Evolutionary conservation across 2,329 filamentous ascomycete genomes (phyloP).

Genomic region (Ascochyta koolunga): DNA sequence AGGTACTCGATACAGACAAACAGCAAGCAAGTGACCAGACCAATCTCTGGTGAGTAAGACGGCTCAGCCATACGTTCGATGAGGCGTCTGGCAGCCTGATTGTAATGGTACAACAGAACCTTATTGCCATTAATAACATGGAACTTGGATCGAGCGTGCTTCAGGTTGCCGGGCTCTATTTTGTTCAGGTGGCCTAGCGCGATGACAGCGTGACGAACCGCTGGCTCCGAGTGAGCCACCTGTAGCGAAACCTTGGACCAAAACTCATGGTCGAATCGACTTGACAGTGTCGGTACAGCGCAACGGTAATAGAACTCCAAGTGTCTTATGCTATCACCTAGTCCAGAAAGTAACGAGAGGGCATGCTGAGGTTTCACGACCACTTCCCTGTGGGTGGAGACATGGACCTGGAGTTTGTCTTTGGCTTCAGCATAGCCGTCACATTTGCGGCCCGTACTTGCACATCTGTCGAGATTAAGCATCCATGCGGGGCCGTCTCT

Average conservation of each 20-base stretch:
- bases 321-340: conserved; percentile 27
- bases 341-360: conserved; percentile 12
- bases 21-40: conserved; percentile 52
- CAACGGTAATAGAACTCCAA: conserved; percentile 52
- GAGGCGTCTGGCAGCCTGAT: conserved; percentile 47
- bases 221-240: conserved; percentile 50
- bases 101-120: conserved; percentile 50
- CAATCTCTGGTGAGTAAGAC: conserved; percentile 42
- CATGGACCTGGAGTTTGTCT: conserved; percentile 1
- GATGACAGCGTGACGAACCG: conserved; percentile 52
- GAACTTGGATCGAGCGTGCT: conserved; percentile 20
- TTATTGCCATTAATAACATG: conserved; percentile 14
- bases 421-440: conserved; percentile 30
- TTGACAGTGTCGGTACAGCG: conserved; percentile 47
- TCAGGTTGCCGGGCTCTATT: conserved; percentile 29
- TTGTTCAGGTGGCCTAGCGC: conserved; percentile 49
- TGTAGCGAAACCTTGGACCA: conserved; percentile 53
- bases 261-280: conserved; percentile 43
- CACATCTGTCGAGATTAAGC: conserved; percentile 31
- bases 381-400: not conserved
- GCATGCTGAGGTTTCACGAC: not conserved
- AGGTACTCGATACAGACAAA: conserved; percentile 54
- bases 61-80: conserved; percentile 41
- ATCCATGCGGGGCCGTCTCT: not conserved
- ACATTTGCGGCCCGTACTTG: conserved; percentile 38